Base-by-base conservation (phyloP, 331 rosid species). In the Acacia pycnantha region DNA sequence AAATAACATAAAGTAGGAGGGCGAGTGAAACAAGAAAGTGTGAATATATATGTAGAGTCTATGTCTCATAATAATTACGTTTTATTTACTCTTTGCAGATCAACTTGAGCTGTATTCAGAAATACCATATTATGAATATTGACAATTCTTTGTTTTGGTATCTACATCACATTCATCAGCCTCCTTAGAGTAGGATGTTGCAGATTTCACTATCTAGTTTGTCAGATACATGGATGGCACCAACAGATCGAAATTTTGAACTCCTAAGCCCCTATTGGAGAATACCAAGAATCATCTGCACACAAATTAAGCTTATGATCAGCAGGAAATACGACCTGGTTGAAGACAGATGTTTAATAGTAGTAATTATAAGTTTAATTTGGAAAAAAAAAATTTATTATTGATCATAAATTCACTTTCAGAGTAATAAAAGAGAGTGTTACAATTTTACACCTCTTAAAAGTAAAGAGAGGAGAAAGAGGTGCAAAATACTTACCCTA, bases 231-330 rank as follows among this genome's bases (percentile, higher is more conserved):
- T 4, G 12, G 27, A 56, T 4, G 24, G 27, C 24, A 33, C 24
- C 24, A 66, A 33, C 44, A 0, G 41, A 37, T 37, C 41, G 14
- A 66, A 66, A 8, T 33, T 33, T 8, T 31, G 24, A 66, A 33
- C 35, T 24, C 37, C 67, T 62, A 27, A 22, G 22, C 27, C 5
- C 3, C 5, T n/a, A 7, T n/a, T 2, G 3, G 19, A 51, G 22
- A 51, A 29, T 33, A n/a, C n/a, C n/a, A 27, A 72, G 29, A 40
- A 16, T n/a, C 33, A 73, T 64, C 11, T 78, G 69, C 19, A 53
- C 59, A 26, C 4, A 53, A 54, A 29, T 54, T 76, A 81, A 58
- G 73, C 41, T 71, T 66, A 54, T 80, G 81, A 80, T 72, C 50
- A n/a, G 47, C 19, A 54, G 79, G 70, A 76, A 80, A 77, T 29